Conservation (phyloP, 2,329 filamentous ascomycete species). For the Dactylellina cionopaga region DNA sequence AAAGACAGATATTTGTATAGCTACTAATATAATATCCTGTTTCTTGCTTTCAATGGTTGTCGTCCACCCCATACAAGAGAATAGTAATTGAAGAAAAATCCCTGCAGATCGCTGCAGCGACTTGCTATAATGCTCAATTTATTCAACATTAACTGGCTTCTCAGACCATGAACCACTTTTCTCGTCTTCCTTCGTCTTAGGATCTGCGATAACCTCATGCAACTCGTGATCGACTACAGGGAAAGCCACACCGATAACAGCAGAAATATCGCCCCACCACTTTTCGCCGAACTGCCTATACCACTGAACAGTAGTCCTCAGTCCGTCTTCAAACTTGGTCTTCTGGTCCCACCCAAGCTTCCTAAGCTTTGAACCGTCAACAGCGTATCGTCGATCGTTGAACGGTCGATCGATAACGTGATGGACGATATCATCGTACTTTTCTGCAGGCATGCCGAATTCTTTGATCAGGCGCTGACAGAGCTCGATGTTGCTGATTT, state of each 20-base stretch:
- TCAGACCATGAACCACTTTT: too few relatives aligned
- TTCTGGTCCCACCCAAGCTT: conserved; percentile 76
- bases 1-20: too few relatives aligned
- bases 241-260: conserved; percentile 72
- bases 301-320: conserved; percentile 75
- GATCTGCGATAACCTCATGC: conserved; percentile 21
- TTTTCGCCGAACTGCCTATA: conserved; percentile 72
- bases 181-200: neutral
- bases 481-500: conserved; percentile 78
- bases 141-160: too few relatives aligned
- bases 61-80: too few relatives aligned
- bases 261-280: conserved; percentile 78
- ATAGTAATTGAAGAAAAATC: too few relatives aligned
- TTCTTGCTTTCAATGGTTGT: too few relatives aligned
- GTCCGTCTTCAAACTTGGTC: conserved; percentile 71
- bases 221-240: conserved; percentile 68
- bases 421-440: conserved; percentile 72
- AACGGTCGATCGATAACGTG: conserved; percentile 82
- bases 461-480: conserved; percentile 72
- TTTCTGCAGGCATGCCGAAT: conserved; percentile 68
- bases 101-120: too few relatives aligned
- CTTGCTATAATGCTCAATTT: too few relatives aligned
- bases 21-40: too few relatives aligned
- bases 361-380: conserved; percentile 75
- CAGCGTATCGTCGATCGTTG: conserved; percentile 78